Evolutionary conservation across 2,329 filamentous ascomycete genomes (phyloP).

Genomic region (Dactylellina parvicollis): DNA sequence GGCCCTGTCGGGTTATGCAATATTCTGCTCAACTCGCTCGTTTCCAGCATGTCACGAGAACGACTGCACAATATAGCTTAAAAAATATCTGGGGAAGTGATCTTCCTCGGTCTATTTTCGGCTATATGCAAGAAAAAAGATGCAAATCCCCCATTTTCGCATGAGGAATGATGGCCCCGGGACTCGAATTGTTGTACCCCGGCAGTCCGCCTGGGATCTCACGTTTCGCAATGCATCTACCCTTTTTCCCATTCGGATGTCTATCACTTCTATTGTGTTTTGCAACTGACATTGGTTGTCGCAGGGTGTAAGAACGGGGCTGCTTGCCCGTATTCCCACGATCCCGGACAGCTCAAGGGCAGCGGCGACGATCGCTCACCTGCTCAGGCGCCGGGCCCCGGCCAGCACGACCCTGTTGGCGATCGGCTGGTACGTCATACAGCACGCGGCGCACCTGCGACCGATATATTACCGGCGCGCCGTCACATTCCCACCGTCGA

Average conservation of each 20-base stretch:
- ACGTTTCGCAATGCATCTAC: conserved; percentile 33
- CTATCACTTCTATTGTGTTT: conserved; percentile 22
- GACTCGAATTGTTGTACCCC: conserved; percentile 16
- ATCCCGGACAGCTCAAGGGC: conserved; percentile 5
- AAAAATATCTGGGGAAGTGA: conserved; percentile 29
- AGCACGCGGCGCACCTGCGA: conserved; percentile 38
- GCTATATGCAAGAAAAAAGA: too few relatives aligned
- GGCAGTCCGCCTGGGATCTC: conserved; percentile 37
- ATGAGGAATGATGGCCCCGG: conserved; percentile 11
- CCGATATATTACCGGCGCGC: conserved; percentile 40
- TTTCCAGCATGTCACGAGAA: conserved; percentile 41
- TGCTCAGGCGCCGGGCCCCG: conserved; percentile 27
- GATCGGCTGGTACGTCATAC: conserved; percentile 47
- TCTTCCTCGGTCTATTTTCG: conserved; percentile 41
- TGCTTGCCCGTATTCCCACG: conserved; percentile 36
- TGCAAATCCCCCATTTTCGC: conserved; percentile 19
- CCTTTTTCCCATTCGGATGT: background rate
- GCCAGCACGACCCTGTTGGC: conserved; percentile 16
- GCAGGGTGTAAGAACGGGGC: conserved; percentile 44
- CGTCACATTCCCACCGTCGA: conserved; percentile 42
- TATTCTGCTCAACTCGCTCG: conserved; percentile 4
- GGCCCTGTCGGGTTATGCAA: conserved; percentile 11
- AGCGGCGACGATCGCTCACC: conserved; percentile 44
- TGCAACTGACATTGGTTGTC: background rate
- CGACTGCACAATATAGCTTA: background rate